These are phyloP conservation scores for Ceratobasidium theobromae DNA, from an alignment of 1,284 basidiomycete genomes.

Conservation along the genomic window DNA sequence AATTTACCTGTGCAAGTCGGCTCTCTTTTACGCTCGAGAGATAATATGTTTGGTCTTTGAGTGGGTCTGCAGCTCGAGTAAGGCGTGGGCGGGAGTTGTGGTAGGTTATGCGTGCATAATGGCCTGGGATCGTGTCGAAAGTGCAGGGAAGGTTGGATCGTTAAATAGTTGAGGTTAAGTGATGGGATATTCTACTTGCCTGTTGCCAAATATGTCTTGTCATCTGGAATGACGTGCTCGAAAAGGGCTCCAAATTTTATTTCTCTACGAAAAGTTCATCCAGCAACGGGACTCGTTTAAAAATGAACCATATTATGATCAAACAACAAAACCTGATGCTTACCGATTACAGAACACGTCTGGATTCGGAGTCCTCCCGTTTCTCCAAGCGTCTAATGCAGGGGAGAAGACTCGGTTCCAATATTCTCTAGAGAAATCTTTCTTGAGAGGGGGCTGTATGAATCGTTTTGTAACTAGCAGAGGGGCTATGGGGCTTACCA, in stretches of 20 bases:
- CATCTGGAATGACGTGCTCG: conserved; percentile 53
- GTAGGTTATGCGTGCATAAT: conserved; percentile 78
- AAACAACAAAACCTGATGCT: conserved; percentile 32
- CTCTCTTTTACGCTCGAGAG: conserved; percentile 74
- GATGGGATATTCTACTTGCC: conserved; percentile 52
- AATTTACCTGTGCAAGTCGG: conserved; percentile 51
- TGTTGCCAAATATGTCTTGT: conserved; percentile 71
- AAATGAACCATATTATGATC: neutral
- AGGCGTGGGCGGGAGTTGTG: conserved; percentile 57
- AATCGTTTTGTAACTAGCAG: neutral
- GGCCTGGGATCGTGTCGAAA: no score
- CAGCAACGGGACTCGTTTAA: neutral
- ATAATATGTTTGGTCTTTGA: conserved; percentile 95
- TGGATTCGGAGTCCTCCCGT: conserved; percentile 85
- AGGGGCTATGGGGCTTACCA: conserved; percentile 51
- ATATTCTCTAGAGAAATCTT: conserved; percentile 84
- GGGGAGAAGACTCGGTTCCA: conserved; percentile 90
- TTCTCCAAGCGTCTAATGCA: conserved; percentile 71
- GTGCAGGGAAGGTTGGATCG: no score
- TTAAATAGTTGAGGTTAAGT: no score
- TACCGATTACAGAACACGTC: conserved; percentile 92
- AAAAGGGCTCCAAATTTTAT: conserved; percentile 93
- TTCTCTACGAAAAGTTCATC: conserved; percentile 71
- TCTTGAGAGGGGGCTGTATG: conserved; percentile 45
- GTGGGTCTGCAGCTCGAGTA: conserved; percentile 60